These are phyloP conservation scores for Circinella umbellata DNA, from an alignment of 371 early-diverging fungal genomes.

Conservation along the genomic window DNA sequence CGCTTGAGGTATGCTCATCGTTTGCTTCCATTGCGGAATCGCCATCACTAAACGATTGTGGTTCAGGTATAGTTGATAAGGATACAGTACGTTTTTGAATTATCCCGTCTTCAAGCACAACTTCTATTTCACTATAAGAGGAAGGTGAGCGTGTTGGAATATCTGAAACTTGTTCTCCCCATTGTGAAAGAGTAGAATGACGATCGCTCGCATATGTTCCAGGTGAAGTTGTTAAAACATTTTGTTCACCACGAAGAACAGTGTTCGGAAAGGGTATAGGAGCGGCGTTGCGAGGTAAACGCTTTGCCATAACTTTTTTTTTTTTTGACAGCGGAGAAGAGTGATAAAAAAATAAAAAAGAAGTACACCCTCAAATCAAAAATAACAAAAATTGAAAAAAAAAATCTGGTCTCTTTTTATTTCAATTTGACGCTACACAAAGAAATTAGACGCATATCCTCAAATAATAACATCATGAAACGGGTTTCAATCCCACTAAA, in stretches of 20 bases:
- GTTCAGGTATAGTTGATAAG: slow-evolving; percentile 33
- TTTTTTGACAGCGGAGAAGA: slow-evolving; percentile 4
- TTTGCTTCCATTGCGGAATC: slow-evolving; percentile 8
- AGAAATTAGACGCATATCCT: background rate
- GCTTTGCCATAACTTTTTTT: slow-evolving; percentile 9
- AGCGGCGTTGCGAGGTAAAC: slow-evolving; percentile 14
- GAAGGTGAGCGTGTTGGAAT: slow-evolving; percentile 19
- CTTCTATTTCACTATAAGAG: slow-evolving; percentile 30
- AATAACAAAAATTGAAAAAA: background rate
- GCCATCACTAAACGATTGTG: background rate
- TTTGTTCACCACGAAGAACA: background rate
- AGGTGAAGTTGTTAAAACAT: slow-evolving; percentile 2
- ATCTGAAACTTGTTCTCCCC: slow-evolving; percentile 13
- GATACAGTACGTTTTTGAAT: slow-evolving; percentile 34
- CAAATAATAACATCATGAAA: background rate
- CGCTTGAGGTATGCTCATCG: slow-evolving; percentile 1
- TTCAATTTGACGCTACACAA: background rate
- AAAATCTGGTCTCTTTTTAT: background rate
- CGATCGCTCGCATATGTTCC: slow-evolving; percentile 4
- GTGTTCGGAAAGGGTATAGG: slow-evolving; percentile 13
- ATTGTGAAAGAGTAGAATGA: slow-evolving; percentile 11
- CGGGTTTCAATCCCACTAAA: slow-evolving; percentile 7
- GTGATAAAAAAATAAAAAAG: background rate
- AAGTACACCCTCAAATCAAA: background rate
- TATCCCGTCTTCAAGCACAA: slow-evolving; percentile 39